Evolutionary conservation across 2,329 filamentous ascomycete genomes (phyloP).

Genomic region (Colletotrichum scovillei): DNA sequence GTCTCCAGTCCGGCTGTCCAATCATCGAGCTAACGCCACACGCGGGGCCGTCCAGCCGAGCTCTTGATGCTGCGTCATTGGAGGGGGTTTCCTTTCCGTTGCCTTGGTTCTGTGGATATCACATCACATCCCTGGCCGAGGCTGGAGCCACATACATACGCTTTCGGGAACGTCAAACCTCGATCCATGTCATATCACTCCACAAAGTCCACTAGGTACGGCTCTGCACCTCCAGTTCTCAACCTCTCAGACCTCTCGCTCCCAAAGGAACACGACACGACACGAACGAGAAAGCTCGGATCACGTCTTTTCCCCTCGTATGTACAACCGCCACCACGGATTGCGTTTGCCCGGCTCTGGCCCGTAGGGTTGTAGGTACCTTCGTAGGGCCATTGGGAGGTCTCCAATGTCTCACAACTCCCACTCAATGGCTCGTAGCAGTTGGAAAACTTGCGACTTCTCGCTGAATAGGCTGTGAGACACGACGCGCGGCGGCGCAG

Average conservation of each 20-base stretch:
- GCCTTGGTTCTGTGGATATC: constrained; percentile 28
- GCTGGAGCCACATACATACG: neutral
- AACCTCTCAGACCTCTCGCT: neutral
- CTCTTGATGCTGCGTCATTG: constrained; percentile 35
- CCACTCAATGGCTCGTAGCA: neutral
- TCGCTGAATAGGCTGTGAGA: constrained; percentile 14
- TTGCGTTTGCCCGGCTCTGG: constrained; percentile 12
- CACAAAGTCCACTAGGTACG: neutral
- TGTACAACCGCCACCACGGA: constrained; percentile 23
- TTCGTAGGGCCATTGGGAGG: neutral
- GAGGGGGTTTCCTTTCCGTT: constrained; percentile 9
- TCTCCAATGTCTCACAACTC: constrained; percentile 17
- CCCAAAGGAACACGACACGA: neutral
- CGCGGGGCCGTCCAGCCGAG: constrained; percentile 6
- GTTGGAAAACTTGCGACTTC: neutral
- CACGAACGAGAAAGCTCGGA: constrained; percentile 5
- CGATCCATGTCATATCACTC: constrained; percentile 2
- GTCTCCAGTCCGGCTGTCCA: neutral
- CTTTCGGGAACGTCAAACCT: constrained; percentile 22
- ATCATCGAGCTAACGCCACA: constrained; percentile 30
- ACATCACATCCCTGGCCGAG: neutral
- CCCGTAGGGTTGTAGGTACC: neutral
- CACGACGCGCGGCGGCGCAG: constrained; percentile 32
- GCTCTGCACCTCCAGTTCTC: neutral
- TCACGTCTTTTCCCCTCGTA: constrained; percentile 18